Percentiles rank a stretch among this genome's conserved stretches.
phyloP scores from a whole-genome alignment of 2,329 filamentous ascomycete species.

The Aspergillus bombycis region DNA sequence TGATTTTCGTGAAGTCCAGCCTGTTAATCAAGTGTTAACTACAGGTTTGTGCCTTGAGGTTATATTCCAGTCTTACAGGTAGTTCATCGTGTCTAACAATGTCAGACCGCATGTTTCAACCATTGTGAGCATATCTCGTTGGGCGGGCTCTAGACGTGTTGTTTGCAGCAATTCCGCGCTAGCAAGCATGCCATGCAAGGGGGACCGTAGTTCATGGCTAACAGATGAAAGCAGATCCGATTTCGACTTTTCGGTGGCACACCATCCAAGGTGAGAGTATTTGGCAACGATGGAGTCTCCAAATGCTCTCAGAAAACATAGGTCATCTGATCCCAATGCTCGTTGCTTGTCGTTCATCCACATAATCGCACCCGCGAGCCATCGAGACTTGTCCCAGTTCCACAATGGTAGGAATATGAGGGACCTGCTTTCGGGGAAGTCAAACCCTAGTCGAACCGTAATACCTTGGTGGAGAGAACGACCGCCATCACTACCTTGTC shows the following conservation, averaged over 20 bases:
- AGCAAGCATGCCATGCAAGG: slow-evolving; percentile 52
- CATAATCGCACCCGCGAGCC: slow-evolving; percentile 35
- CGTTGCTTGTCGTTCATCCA: slow-evolving; percentile 32
- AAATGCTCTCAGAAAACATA: slow-evolving; percentile 40
- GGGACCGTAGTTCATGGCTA: slow-evolving; percentile 56
- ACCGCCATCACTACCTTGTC: slow-evolving; percentile 6
- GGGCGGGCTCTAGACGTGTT: slow-evolving; percentile 43
- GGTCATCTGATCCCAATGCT: slow-evolving; percentile 28
- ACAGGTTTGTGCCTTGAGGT: rapidly evolving
- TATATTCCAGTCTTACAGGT: slow-evolving; percentile 27
- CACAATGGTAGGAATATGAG: slow-evolving; percentile 38
- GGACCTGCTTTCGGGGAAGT: slow-evolving; percentile 29
- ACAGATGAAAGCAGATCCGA: slow-evolving; percentile 57
- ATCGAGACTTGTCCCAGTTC: slow-evolving; percentile 38
- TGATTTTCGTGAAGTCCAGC: slow-evolving; percentile 42
- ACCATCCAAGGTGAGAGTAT: slow-evolving; percentile 38
- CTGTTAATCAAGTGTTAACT: slow-evolving; percentile 18
- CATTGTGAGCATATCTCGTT: slow-evolving; percentile 51
- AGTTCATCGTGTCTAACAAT: slow-evolving; percentile 52
- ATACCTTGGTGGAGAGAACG: slow-evolving; percentile 8
- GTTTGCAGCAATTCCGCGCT: slow-evolving; percentile 55
- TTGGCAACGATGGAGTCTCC: slow-evolving; percentile 40
- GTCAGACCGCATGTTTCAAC: slow-evolving; percentile 55
- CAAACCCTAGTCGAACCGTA: slow-evolving; percentile 15
- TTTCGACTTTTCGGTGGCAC: slow-evolving; percentile 50